These are phyloP conservation scores for Monosporascus sp. DNA, from an alignment of 2,329 filamentous ascomycete species.

Conservation along the genomic window DNA sequence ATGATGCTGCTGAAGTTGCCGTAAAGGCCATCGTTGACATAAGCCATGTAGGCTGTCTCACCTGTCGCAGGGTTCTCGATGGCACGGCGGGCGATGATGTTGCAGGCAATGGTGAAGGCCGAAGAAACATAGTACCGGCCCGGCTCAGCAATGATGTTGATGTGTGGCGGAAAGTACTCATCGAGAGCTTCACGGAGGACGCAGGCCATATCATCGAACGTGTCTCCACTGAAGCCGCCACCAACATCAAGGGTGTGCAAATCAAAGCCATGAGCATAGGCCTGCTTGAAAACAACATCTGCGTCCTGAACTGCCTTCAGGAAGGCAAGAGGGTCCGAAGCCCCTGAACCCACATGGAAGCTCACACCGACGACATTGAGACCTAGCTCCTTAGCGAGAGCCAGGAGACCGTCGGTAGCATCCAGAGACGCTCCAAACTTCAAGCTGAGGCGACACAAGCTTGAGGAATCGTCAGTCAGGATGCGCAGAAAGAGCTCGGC, in stretches of 20 bases:
- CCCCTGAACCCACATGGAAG: slow-evolving; percentile 96
- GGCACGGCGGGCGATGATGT: slow-evolving; percentile 91
- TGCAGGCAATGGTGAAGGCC: slow-evolving; percentile 91
- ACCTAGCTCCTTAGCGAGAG: slow-evolving; percentile 72
- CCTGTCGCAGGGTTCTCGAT: slow-evolving; percentile 65
- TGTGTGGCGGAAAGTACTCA: slow-evolving; percentile 73
- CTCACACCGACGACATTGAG: slow-evolving; percentile 93
- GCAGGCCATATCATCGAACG: slow-evolving; percentile 83
- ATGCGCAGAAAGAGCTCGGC: slow-evolving; percentile 94
- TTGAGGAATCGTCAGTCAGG: slow-evolving; percentile 91
- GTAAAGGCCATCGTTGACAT: slow-evolving; percentile 95
- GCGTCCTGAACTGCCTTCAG: slow-evolving; percentile 88
- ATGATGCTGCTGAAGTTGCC: slow-evolving; percentile 99
- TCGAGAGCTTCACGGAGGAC: slow-evolving; percentile 78
- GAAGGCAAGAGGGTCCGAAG: slow-evolving; percentile 88
- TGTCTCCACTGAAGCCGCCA: slow-evolving; percentile 86
- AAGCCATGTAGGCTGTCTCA: slow-evolving; percentile 85
- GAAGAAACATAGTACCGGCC: slow-evolving; percentile 93
- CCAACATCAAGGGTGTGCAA: slow-evolving; percentile 90
- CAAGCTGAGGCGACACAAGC: slow-evolving; percentile 89
- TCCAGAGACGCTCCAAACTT: slow-evolving; percentile 95
- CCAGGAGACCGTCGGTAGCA: slow-evolving; percentile 69
- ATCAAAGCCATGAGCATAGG: slow-evolving; percentile 66
- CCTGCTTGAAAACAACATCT: slow-evolving; percentile 82
- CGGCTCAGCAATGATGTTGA: slow-evolving; percentile 91